phyloP scores from a whole-genome alignment of 495 filamentous ascomycete species.

The Neurospora sp. region DNA sequence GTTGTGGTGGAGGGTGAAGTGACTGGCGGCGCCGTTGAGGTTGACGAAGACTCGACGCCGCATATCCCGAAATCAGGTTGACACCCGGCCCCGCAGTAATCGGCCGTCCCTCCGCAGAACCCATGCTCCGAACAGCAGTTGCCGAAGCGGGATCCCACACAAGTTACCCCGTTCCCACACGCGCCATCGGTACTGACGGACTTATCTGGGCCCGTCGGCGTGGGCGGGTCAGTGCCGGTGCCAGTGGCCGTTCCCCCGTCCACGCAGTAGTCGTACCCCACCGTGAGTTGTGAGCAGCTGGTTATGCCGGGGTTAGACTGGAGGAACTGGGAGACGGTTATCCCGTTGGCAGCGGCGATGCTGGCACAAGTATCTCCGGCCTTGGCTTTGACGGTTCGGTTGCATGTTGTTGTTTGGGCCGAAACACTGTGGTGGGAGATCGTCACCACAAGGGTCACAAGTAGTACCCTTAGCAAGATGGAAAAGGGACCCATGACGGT shows the following conservation, averaged over 20 bases:
- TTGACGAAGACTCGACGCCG: neutral
- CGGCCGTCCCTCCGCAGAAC: conserved; percentile 27
- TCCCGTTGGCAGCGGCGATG: conserved; percentile 11
- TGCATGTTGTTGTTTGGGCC: conserved; percentile 6
- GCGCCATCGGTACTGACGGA: conserved; percentile 22
- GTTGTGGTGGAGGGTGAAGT: neutral
- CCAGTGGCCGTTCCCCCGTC: conserved; percentile 6
- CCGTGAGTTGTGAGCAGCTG: conserved; percentile 15
- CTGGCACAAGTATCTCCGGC: conserved; percentile 20
- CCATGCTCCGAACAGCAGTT: conserved; percentile 32
- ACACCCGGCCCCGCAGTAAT: conserved; percentile 30
- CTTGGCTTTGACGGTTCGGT: conserved; percentile 11
- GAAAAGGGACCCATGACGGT: neutral
- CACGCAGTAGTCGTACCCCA: conserved; percentile 15
- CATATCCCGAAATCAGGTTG: conserved; percentile 29
- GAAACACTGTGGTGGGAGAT: neutral
- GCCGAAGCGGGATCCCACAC: conserved; percentile 28
- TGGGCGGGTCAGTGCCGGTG: neutral
- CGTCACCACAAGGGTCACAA: neutral
- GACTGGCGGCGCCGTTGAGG: neutral
- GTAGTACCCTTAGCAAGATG: neutral
- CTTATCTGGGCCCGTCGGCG: neutral
- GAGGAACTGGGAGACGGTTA: conserved; percentile 20
- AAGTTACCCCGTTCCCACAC: conserved; percentile 35
- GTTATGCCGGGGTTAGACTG: conserved; percentile 15